Conservation (phyloP, 768 basidiomycete genomes). For the Lactarius indigo region DNA sequence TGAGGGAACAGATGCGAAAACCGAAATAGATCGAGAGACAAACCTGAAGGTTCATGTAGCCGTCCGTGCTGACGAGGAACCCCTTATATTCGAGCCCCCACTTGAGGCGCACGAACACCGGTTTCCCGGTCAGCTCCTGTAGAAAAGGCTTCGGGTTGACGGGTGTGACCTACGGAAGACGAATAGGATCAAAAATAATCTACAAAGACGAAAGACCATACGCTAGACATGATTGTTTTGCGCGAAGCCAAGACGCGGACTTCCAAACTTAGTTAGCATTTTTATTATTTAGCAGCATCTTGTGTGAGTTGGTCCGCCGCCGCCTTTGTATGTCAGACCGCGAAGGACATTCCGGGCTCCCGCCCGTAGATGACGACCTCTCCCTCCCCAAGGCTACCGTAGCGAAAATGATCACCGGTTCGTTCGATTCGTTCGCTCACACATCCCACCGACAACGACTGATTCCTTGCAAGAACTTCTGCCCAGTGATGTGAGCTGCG, state of each 20-base stretch:
- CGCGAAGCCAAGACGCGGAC: conserved; percentile 39
- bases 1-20: not conserved
- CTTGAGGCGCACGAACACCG: conserved; percentile 91
- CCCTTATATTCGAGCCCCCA: conserved; percentile 99
- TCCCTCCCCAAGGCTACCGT: conserved; percentile 97
- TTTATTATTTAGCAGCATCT: not conserved
- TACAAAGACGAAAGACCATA: conserved; percentile 35
- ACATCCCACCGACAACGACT: not conserved
- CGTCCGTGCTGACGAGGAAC: conserved; percentile 97
- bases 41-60: conserved; percentile 99
- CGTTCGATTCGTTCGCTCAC: conserved; percentile 25
- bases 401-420: conserved; percentile 93
- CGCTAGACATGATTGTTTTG: conserved; percentile 60
- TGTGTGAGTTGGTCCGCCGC: conserved; percentile 11
- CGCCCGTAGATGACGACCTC: conserved; percentile 83
- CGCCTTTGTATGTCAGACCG: conserved; percentile 77
- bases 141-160: conserved; percentile 99
- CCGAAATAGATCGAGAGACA: conserved; percentile 25
- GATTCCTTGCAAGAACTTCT: conserved; percentile 74
- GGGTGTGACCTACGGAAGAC: conserved; percentile 62
- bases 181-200: not conserved
- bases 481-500: conserved; percentile 80
- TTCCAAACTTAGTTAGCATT: conserved; percentile 33
- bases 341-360: conserved; percentile 67
- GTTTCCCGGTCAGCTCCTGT: conserved; percentile 97